Conservation (phyloP, 2,329 filamentous ascomycete species). For the Curvularia sp. region DNA sequence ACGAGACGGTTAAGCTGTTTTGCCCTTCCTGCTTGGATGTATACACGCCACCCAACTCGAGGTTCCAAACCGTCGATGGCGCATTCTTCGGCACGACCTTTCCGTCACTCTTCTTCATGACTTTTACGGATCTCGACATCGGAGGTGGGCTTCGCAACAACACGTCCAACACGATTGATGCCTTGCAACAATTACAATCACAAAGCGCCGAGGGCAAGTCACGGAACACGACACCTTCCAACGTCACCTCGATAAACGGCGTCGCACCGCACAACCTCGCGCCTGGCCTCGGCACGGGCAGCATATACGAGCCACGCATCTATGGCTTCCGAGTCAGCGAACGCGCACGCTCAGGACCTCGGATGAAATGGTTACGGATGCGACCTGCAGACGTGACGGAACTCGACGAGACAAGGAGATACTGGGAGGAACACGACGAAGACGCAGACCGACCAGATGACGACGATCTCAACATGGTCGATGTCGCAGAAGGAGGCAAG, state of each 20-base stretch:
- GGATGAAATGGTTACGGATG: constrained; percentile 95
- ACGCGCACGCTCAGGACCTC: constrained; percentile 83
- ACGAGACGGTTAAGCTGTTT: constrained; percentile 98
- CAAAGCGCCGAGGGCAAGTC: constrained; percentile 44
- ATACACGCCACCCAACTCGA: constrained; percentile 95
- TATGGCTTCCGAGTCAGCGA: constrained; percentile 97
- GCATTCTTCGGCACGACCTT: constrained; percentile 99
- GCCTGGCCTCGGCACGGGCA: constrained; percentile 79
- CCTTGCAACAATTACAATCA: constrained; percentile 47
- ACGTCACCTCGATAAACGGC: constrained; percentile 72
- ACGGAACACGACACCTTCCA: constrained; percentile 44
- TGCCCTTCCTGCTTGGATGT: constrained; percentile 96
- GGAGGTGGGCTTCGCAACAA: constrained; percentile 71
- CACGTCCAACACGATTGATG: constrained; percentile 43
- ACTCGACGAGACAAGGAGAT: constrained; percentile 73
- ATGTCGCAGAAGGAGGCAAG: constrained; percentile 43
- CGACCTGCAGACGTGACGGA: constrained; percentile 81
- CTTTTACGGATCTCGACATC: constrained; percentile 94
- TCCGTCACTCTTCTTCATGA: constrained; percentile 96
- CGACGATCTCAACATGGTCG: constrained; percentile 51
- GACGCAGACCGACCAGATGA: constrained; percentile 47
- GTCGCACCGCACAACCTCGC: constrained; percentile 86
- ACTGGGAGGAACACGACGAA: constrained; percentile 52
- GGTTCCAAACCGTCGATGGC: constrained; percentile 96
- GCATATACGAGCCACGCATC: constrained; percentile 93